Evolutionary conservation across 495 filamentous ascomycete species (phyloP).

Genomic region (Penicillium fimorum): DNA sequence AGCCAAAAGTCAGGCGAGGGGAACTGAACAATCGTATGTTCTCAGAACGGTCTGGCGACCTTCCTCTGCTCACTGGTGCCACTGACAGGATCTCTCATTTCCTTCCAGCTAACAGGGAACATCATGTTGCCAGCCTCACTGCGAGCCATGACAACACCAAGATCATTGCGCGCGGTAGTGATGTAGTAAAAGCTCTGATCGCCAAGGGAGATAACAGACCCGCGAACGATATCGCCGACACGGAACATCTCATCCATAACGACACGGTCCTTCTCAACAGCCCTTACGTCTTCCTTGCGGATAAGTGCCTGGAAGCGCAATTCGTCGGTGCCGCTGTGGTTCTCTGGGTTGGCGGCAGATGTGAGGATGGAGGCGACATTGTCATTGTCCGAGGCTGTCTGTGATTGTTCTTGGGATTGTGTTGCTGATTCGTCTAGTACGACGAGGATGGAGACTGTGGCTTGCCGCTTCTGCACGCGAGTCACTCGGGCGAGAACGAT

Average conservation of each 20-base stretch:
- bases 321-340: conserved; percentile 49
- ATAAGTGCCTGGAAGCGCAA: conserved; percentile 51
- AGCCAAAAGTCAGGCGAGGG: neutral
- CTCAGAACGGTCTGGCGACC: conserved; percentile 88
- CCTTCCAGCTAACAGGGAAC: conserved; percentile 91
- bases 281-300: conserved; percentile 84
- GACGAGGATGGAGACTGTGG: conserved; percentile 76
- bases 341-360: conserved; percentile 44
- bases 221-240: conserved; percentile 89
- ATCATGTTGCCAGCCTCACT: conserved; percentile 87
- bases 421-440: conserved; percentile 55
- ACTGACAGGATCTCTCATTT: conserved; percentile 82
- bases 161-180: conserved; percentile 81
- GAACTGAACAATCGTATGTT: neutral
- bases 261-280: conserved; percentile 93
- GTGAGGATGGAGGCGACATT: conserved; percentile 51
- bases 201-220: conserved; percentile 84
- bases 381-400: conserved; percentile 41
- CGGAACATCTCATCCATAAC: conserved; percentile 88
- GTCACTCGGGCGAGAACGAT: conserved; percentile 81
- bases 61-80: conserved; percentile 78
- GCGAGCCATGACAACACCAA: conserved; percentile 91
- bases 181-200: conserved; percentile 95
- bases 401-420: conserved; percentile 41
- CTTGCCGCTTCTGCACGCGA: conserved; percentile 78